Evolutionary conservation across 2,329 filamentous ascomycete genomes (phyloP).

Genomic region (Pseudogymnoascus pannorum): DNA sequence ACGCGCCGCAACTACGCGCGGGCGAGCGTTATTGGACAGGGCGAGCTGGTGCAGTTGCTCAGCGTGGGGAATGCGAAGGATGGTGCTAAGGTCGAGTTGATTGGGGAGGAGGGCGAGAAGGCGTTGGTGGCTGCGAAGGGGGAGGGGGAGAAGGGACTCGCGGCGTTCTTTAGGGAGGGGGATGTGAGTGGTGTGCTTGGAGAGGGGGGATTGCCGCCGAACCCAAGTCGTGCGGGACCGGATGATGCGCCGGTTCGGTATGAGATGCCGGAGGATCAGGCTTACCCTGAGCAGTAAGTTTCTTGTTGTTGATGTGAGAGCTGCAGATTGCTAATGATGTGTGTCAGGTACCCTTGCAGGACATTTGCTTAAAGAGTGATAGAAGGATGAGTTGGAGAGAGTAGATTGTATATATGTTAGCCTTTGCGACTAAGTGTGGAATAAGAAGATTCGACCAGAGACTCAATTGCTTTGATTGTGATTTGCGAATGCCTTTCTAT

Average conservation of each 20-base stretch:
- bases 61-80: constrained; percentile 72
- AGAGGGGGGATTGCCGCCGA: constrained; percentile 74
- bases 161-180: constrained; percentile 64
- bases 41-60: constrained; percentile 77
- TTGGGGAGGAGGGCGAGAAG: constrained; percentile 68
- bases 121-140: constrained; percentile 67
- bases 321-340: constrained; percentile 26
- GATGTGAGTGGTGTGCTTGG: constrained; percentile 56
- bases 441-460: background rate
- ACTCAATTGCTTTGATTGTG: background rate
- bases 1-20: constrained; percentile 72
- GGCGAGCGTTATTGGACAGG: constrained; percentile 72
- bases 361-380: constrained; percentile 45
- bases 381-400: constrained; percentile 14
- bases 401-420: constrained; percentile 2
- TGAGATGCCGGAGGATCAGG: constrained; percentile 53
- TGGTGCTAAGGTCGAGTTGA: constrained; percentile 70
- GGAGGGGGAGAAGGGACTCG: constrained; percentile 66
- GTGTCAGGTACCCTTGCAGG: constrained; percentile 54
- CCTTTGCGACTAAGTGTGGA: background rate
- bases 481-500: background rate
- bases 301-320: constrained; percentile 9
- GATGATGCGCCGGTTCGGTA: constrained; percentile 61
- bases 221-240: constrained; percentile 57
- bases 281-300: constrained; percentile 64